These are phyloP conservation scores for Glomus cerebriforme DNA, from an alignment of 192 early-diverging fungal species.

Conservation along the genomic window DNA sequence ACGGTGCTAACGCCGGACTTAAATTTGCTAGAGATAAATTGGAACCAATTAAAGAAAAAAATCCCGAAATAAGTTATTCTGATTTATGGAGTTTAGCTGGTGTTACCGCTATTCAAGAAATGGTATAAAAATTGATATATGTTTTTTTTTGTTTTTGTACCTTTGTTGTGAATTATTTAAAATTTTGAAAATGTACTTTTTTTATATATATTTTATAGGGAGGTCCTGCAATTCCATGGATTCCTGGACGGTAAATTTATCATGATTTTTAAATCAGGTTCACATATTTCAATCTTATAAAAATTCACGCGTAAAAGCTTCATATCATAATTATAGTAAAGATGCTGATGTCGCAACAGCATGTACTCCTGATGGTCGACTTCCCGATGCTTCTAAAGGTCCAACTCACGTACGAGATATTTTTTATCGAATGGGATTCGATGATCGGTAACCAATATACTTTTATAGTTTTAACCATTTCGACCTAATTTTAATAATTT, in stretches of 20 bases:
- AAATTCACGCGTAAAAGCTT: neutral
- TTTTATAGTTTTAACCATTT: conserved; percentile 61
- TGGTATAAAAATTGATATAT: conserved; percentile 39
- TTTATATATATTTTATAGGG: conserved; percentile 47
- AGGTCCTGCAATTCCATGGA: conserved; percentile 76
- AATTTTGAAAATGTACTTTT: neutral
- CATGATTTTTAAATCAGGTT: too few relatives aligned
- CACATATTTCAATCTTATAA: neutral
- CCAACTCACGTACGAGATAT: conserved; percentile 71
- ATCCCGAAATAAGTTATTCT: conserved; percentile 81
- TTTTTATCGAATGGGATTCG: conserved; percentile 78
- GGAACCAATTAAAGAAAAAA: conserved; percentile 75
- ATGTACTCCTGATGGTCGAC: conserved; percentile 73
- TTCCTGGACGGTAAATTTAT: conserved; percentile 59
- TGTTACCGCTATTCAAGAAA: conserved; percentile 73
- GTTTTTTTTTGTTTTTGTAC: neutral
- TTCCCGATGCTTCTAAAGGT: conserved; percentile 73
- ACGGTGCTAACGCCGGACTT: conserved; percentile 79
- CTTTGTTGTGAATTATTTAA: neutral
- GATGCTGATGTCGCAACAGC: conserved; percentile 43
- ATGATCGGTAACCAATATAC: conserved; percentile 37
- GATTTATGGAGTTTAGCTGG: conserved; percentile 84
- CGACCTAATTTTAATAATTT: neutral
- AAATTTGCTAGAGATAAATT: conserved; percentile 71
- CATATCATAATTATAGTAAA: neutral